Evolutionary conservation across 2,329 filamentous ascomycete species (phyloP).

Genomic region (Xylaria arbuscula): DNA sequence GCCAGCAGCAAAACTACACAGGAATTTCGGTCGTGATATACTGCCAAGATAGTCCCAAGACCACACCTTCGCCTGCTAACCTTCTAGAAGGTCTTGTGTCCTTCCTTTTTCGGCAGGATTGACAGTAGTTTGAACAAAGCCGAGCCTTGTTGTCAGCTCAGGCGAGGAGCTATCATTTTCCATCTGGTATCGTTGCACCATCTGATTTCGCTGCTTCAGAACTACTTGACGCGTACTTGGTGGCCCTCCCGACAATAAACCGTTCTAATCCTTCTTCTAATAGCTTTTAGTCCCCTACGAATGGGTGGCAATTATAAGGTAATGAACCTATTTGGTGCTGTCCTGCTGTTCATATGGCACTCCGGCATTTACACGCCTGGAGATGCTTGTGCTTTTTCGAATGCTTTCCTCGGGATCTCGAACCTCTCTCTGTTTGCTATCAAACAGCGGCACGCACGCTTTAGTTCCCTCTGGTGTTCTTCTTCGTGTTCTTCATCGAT

Average conservation of each 20-base stretch:
- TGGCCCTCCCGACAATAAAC: constrained; percentile 1
- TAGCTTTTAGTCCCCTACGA: not conserved
- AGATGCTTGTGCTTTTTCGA: not conserved
- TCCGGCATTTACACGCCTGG: not conserved
- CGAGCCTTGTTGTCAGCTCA: constrained; percentile 5
- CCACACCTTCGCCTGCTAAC: constrained; percentile 3
- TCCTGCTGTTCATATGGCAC: not conserved
- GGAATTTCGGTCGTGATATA: not conserved
- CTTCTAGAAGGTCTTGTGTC: constrained; percentile 31
- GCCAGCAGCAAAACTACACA: constrained; percentile 2
- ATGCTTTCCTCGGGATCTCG: not conserved
- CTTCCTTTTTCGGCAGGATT: constrained; percentile 14
- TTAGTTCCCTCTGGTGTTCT: not conserved
- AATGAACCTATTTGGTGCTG: not conserved
- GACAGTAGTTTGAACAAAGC: constrained; percentile 3
- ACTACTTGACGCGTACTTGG: not conserved
- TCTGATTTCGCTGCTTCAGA: not conserved
- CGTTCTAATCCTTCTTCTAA: not conserved
- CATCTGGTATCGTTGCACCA: not conserved
- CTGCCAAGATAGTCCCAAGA: constrained; percentile 16
- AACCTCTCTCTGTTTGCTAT: not conserved
- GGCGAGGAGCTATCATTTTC: not conserved
- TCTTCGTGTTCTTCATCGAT: too few relatives aligned
- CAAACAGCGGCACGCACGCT: not conserved
- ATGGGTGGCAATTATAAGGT: not conserved